Conservation (phyloP, 129 eudicot genomes). For the Ambrosia trifida region DNA sequence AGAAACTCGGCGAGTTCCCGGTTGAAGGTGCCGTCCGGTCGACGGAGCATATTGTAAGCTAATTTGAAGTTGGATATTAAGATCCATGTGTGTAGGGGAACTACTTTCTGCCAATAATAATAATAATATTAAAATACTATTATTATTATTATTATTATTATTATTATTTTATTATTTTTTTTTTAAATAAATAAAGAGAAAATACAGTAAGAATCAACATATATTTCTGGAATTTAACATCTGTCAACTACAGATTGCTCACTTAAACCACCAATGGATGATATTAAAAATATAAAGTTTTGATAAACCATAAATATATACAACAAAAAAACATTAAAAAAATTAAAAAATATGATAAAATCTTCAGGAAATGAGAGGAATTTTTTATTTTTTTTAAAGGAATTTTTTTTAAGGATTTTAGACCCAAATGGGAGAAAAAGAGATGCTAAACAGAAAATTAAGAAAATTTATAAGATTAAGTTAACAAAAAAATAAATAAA, state of each 20-base stretch:
- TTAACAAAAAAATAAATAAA: background rate
- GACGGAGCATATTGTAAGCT: slow-evolving; percentile 83
- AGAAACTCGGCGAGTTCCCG: slow-evolving; percentile 79
- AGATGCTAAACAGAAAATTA: slow-evolving; percentile 17
- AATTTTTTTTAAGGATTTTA: background rate
- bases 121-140: too few species aligned
- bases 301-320: background rate
- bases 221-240: too few species aligned
- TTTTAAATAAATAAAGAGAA: too few species aligned
- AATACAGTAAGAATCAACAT: too few species aligned
- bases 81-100: slow-evolving; percentile 92
- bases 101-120: slow-evolving; percentile 59
- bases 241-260: too few species aligned
- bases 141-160: too few species aligned
- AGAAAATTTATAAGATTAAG: background rate
- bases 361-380: too few species aligned
- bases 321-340: background rate
- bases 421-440: slow-evolving; percentile 11
- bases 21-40: slow-evolving; percentile 93
- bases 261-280: too few species aligned
- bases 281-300: too few species aligned
- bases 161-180: too few species aligned
- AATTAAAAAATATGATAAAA: background rate
- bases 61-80: slow-evolving; percentile 90
- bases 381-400: too few species aligned